Evolutionary conservation across 768 basidiomycete species (phyloP).

Genomic region (Rickenella mellea): DNA sequence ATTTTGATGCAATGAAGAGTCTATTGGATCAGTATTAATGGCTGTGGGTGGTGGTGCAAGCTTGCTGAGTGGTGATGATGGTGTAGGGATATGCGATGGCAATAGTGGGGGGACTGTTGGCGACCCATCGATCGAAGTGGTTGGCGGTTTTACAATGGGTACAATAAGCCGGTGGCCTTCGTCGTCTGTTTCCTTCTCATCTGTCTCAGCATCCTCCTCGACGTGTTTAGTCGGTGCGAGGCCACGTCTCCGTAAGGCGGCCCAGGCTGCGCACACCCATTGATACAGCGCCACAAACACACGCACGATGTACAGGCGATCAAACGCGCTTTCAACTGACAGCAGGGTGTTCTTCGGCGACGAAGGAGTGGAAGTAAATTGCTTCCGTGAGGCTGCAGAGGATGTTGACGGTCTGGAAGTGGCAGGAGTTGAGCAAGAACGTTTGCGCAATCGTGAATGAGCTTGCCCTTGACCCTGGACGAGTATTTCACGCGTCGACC

Average conservation of each 20-base stretch:
- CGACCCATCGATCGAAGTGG: too few species aligned
- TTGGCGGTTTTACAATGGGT: neutral
- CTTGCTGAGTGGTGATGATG: conserved; percentile 8
- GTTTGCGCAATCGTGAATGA: conserved; percentile 31
- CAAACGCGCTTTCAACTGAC: neutral
- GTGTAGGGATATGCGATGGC: conserved; percentile 10
- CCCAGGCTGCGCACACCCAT: neutral
- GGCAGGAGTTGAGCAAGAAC: conserved; percentile 58
- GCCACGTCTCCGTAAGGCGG: neutral
- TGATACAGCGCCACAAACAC: neutral
- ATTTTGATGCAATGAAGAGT: conserved; percentile 3
- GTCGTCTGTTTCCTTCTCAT: conserved; percentile 25
- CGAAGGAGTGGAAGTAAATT: conserved; percentile 34
- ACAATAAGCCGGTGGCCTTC: conserved; percentile 10
- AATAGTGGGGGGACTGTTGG: conserved; percentile 20
- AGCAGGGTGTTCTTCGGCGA: conserved; percentile 13
- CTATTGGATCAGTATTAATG: conserved; percentile 13
- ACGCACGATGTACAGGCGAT: neutral
- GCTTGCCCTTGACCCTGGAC: conserved; percentile 13
- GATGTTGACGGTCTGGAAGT: conserved; percentile 10
- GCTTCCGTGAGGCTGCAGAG: neutral
- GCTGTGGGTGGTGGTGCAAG: conserved; percentile 17
- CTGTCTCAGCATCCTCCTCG: conserved; percentile 21
- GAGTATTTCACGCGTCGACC: conserved; percentile 47
- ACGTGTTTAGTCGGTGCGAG: neutral